Conservation (phyloP, 139 green algal species). For the Coelastrella sp. region DNA sequence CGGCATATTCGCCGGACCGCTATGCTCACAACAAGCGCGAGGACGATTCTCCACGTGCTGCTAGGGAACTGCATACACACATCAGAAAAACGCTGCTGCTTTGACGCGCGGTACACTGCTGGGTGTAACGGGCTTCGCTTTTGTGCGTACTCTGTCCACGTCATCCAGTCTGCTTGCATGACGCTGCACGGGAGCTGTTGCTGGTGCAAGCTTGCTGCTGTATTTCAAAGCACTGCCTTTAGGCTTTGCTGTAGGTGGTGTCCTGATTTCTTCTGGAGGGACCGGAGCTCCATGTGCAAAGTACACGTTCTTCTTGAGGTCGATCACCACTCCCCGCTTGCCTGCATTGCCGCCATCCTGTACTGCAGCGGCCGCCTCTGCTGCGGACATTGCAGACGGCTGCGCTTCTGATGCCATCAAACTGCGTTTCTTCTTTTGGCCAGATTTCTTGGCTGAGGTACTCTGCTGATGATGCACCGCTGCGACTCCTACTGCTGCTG, state of each 20-base stretch:
- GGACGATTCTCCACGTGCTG: no score
- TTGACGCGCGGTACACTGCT: constrained; percentile 33
- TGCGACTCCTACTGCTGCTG: neutral
- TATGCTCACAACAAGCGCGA: no score
- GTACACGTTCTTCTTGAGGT: constrained; percentile 82
- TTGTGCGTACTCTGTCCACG: no score
- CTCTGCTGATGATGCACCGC: neutral
- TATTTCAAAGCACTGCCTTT: constrained; percentile 64
- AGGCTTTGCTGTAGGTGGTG: constrained; percentile 72
- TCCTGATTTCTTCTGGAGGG: constrained; percentile 76
- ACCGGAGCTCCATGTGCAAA: constrained; percentile 75
- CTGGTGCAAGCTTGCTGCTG: neutral
- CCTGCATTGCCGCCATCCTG: neutral
- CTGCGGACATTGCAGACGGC: neutral
- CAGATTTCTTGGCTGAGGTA: neutral
- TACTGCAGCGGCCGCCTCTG: neutral
- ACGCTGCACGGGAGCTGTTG: constrained; percentile 2
- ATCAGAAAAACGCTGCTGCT: constrained; percentile 24
- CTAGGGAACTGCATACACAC: neutral
- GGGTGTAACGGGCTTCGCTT: constrained; percentile 28
- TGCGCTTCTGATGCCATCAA: neutral
- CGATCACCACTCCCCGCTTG: constrained; percentile 80
- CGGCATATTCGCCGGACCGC: no score
- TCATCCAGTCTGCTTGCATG: constrained; percentile 17
- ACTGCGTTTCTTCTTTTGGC: neutral